Evolutionary conservation across 2,329 filamentous ascomycete species (phyloP), one percentile per base, ranked within the genome.

Genomic region (Aspergillus tamarii): DNA sequence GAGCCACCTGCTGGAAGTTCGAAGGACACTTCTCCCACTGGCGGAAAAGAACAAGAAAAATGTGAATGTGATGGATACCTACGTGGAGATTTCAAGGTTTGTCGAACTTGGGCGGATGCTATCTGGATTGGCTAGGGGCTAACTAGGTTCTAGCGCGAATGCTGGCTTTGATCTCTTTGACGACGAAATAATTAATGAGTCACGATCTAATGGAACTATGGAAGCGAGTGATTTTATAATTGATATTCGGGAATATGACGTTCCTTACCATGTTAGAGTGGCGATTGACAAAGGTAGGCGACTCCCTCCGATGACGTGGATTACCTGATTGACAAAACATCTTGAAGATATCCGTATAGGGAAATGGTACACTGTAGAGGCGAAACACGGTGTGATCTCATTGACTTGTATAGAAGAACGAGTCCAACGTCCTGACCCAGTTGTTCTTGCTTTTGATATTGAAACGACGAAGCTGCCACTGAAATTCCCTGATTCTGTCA

Each of bases 371-470:
- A 92, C 88, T 62, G 92, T 99, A 57, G 93, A 98, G 74, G 92
- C 92, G 55, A 97, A 96, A 76, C 94, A 98, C 74, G 95, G 96
- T 62, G 83, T 91, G 62, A 91, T 94, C 61, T 91, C 88, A n/a
- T 83, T 99, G 67, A 89, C 85, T 53, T 93, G 91, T 74, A 89
- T 98, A 74, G 91, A 94, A 76, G 93, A 96, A 64, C 89, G 93
- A 70, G 84, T 98, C 55, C 89, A 92, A 65, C 92, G 93, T 79
- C 94, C 96, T 26, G 95, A 99, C 73, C 95, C 95, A 1, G 92
- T 98, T n/a, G 92, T 99, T 23, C 91, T 99, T 86, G 95, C 95
- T n/a, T 99, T 90, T 80, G 95, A 99, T 88, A 99, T 99, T 74
- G 95, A 99, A 80, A 99, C 95, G 2, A 94, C 92, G 6, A 99